Base-by-base conservation (phyloP, 1,284 basidiomycete species). In the Afroboletus lepidellus region DNA sequence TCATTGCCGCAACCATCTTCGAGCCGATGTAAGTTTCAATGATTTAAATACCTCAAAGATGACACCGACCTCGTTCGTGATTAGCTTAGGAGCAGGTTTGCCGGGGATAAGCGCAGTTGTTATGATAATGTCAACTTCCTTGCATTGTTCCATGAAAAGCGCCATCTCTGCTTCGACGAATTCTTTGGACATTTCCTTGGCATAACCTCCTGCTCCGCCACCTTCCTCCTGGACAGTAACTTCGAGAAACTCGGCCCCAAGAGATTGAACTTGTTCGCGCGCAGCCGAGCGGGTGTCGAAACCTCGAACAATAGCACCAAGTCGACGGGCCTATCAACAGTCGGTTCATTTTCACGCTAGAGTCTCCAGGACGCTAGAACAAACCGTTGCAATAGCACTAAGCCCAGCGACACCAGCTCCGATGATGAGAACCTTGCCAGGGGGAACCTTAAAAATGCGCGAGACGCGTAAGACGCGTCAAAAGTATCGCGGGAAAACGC, bases 111-210 rank as follows among this genome's bases (percentile, higher is more conserved):
- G 76, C 51, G 89, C 88, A 48, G 90, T 93, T 36, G 91, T 92
- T 58, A 93, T 81, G 53, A 93, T 78, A 53, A 93, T 92, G 63
- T 93, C 91, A 13, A 92, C 91, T 25, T 92, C 90, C 65, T 84
- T 87, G 69, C 84, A 87, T 69, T 93, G 90, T 64, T 87, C 82
- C 79, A 87, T 78, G 73, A 93, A 93, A 37, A 93, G 77, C 0
- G 85, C 83, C 91, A 93, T 92, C 69, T 93, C 91, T 12, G 90
- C 90, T 48, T 85, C 89, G 55, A 92, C 84, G 67, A 92, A 93
- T 66, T 91, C 90, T 73, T 92, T 90, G 39, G 87, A 89, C 90
- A 93, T 92, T 58, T 85, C 83, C 71, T 92, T 93, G n/a, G 90
- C 90, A 63, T 93, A 93, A 25, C 90, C 90, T 29, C 91, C 90